Evolutionary conservation across 768 basidiomycete species (phyloP), one percentile per base, ranked within the genome.

Genomic region (Saitozyma podzolica): DNA sequence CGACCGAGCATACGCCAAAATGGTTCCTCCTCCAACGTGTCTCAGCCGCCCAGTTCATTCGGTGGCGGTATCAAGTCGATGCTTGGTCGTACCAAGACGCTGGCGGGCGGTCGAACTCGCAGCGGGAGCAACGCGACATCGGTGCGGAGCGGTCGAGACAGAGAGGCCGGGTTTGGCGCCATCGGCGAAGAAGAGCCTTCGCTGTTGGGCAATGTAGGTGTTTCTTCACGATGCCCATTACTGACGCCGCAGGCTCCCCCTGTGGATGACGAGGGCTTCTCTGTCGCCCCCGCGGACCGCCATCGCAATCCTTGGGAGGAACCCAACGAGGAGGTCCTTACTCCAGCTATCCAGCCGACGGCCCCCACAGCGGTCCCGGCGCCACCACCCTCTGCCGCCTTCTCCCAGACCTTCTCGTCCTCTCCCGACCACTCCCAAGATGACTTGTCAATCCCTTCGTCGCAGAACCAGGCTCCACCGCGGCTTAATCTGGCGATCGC

Each of bases 261-360:
- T 0, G 79, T 82, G 16, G 82, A 82, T 42, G 70, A 69, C 2
- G 80, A 82, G 48, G 82, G 82, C 2, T 82, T 77, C 73, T 78
- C 79, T 7, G 73, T 82, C 3, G 78, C 81, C 9, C 82, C 82
- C 6, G 66, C 74, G 0, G 78, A 81, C 51, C 76, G 81, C 50
- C 80, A 80, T 59, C 67, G 79, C 37, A 74, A 65, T 54, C 76
- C 74, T 8, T 81, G 75, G 81, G 80, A 75, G 47, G 71, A 73
- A 40, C 70, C 70, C 8, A 63, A 70, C 52, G 71, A 75, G 9
- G 48, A 58, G 10, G 54, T 69, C 13, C 63, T 67, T 6, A 59
- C 65, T 3, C 63, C 69, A 8, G 61, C 56, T 4, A 42, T 48
- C n/a, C 45, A 56, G 43, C 14, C 54, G 5, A 53, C 57, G 6